Base-by-base conservation (phyloP, 257 asterid species). In the Scutellaria barbata region DNA sequence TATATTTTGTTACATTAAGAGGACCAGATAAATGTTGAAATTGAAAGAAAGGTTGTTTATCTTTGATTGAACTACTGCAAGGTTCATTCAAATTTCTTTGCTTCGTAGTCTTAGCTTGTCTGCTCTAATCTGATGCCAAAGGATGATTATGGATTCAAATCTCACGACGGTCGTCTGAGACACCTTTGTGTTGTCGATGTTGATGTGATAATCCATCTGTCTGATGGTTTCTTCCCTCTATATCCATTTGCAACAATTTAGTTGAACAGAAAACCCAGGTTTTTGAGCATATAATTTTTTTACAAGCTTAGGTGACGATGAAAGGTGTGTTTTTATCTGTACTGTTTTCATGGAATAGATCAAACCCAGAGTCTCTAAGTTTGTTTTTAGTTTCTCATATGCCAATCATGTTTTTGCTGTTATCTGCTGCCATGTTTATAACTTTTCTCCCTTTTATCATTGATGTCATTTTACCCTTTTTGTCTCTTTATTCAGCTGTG, bases 141-240 rank as follows among this genome's bases (percentile, higher is more conserved):
- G 40, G 85, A 82, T 81, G 86, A 84, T 67, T 59, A 48, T 76
- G 84, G 86, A 77, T 74, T 39, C 45, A 50, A 71, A 39, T 81
- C 87, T 82, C 84, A 77, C 76, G 80, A 85, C 79, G 85, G 84
- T 82, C 83, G 43, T 79, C 82, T 82, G 83, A 79, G 81, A 75
- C 82, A 68, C 68, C 51, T 45, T 40, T 2, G 13, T 30, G 35
- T 64, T 77, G 85, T 80, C 51, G 7, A 17, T 40, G 33, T 37
- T 82, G 85, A 80, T 82, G 84, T 45, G 35, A 74, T 59, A 69
- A 82, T 74, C 85, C 89, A 64, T 65, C n/a, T 75, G 14, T 77
- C 83, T 80, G 81, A 84, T 79, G 85, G 77, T 70, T 77, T 63
- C 25, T 17, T 30, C 14, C 47, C 68, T 45, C 68, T 45, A 3